Conservation (phyloP, 148 eudicot genomes). For the Pouteria glomerata region DNA sequence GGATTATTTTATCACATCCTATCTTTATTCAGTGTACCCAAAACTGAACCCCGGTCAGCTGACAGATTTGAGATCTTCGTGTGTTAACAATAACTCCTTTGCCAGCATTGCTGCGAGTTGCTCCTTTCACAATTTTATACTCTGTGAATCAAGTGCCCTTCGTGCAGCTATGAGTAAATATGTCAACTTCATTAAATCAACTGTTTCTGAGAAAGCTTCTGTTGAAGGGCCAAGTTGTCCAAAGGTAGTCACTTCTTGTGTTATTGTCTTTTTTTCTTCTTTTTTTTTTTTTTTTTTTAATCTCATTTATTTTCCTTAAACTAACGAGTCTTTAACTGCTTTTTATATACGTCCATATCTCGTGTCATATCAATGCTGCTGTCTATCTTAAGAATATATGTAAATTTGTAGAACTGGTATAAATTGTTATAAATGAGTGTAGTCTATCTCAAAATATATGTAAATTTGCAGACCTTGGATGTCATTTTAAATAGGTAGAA, state of each 20-base stretch:
- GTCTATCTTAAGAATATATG: no score
- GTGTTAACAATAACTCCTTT: constrained; percentile 68
- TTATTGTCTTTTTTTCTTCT: no score
- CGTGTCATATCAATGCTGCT: no score
- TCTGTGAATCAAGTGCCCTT: constrained; percentile 50
- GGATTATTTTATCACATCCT: constrained; percentile 90
- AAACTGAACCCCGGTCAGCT: constrained; percentile 85
- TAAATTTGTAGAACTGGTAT: no score
- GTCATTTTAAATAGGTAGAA: background rate
- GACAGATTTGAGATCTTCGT: constrained; percentile 84
- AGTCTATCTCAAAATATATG: background rate
- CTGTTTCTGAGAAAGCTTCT: constrained; percentile 25
- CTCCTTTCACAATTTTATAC: constrained; percentile 51
- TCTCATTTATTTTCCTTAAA: background rate
- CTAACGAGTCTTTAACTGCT: background rate
- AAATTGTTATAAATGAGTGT: no score
- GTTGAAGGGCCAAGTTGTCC: constrained; percentile 73
- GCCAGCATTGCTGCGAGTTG: constrained; percentile 60
- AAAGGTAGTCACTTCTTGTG: constrained; percentile 59
- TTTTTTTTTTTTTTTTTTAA: no score
- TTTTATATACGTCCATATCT: no score
- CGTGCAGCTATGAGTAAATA: constrained; percentile 48
- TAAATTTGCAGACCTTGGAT: background rate
- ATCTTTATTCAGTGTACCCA: constrained; percentile 76
- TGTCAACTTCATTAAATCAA: constrained; percentile 29